Conservation (phyloP, 306 rosid species). For the Vigna mungo region DNA sequence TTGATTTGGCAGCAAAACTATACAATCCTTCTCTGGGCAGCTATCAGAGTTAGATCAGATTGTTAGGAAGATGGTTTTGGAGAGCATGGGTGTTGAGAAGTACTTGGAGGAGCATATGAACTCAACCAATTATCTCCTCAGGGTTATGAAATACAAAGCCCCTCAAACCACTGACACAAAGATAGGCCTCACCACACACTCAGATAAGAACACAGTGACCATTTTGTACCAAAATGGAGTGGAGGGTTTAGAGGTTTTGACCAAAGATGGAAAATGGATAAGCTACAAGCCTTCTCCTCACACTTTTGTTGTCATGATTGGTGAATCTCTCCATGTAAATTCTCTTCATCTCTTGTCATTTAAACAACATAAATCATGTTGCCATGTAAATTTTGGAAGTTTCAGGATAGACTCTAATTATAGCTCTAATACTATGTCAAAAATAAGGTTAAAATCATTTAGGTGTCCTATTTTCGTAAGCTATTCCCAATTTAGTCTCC, state of each 20-base stretch:
- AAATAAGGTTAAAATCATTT: no score
- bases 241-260: slow-evolving; percentile 69
- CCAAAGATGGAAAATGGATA: slow-evolving; percentile 81
- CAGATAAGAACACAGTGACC: slow-evolving; percentile 70
- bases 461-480: no score
- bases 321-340: slow-evolving; percentile 69
- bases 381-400: no score
- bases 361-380: neutral
- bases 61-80: slow-evolving; percentile 73
- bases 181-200: slow-evolving; percentile 64
- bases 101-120: slow-evolving; percentile 74
- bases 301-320: slow-evolving; percentile 65
- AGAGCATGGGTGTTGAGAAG: slow-evolving; percentile 70
- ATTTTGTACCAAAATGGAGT: slow-evolving; percentile 72
- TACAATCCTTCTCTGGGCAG: slow-evolving; percentile 60
- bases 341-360: neutral
- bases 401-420: no score
- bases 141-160: slow-evolving; percentile 72
- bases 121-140: slow-evolving; percentile 71
- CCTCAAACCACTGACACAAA: slow-evolving; percentile 63
- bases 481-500: no score
- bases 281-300: slow-evolving; percentile 58
- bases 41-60: slow-evolving; percentile 65
- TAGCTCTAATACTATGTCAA: no score
- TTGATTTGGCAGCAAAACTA: slow-evolving; percentile 53